Percentiles rank a stretch among this genome's conserved stretches.
Evolutionary conservation across 805 yeast genomes (phyloP).

Genomic region (Cyberlindnera suaveolens): DNA sequence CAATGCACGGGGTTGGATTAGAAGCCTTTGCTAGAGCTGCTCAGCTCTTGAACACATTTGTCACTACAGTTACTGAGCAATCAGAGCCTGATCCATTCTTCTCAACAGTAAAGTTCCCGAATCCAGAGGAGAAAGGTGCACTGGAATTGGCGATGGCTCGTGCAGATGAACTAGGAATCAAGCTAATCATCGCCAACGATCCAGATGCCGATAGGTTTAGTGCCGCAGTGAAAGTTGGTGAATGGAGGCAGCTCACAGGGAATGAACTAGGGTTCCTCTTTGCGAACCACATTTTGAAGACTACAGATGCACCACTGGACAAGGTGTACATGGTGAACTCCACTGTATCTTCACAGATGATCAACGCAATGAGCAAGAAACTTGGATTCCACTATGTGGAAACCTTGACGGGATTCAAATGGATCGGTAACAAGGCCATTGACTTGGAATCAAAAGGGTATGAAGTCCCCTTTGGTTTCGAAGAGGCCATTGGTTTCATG

Average conservation of each 20-base stretch:
- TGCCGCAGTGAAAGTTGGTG: slow-evolving; percentile 52
- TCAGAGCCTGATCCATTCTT: slow-evolving; percentile 76
- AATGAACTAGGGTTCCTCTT: slow-evolving; percentile 86
- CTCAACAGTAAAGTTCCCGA: slow-evolving; percentile 83
- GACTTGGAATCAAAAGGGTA: slow-evolving; percentile 59
- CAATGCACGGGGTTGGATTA: slow-evolving; percentile 93
- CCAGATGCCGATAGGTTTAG: slow-evolving; percentile 97
- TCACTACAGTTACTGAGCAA: slow-evolving; percentile 53
- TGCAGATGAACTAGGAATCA: slow-evolving; percentile 45
- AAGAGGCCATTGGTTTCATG: slow-evolving; percentile 97
- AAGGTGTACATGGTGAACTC: slow-evolving; percentile 66
- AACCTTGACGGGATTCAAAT: slow-evolving; percentile 92
- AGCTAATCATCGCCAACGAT: slow-evolving; percentile 79
- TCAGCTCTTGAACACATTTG: slow-evolving; percentile 23
- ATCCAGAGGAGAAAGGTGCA: slow-evolving; percentile 95
- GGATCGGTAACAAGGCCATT: slow-evolving; percentile 91
- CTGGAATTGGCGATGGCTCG: slow-evolving; percentile 57
- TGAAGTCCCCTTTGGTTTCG: slow-evolving; percentile 82
- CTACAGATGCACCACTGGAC: slow-evolving; percentile 20
- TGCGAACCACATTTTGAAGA: slow-evolving; percentile 51
- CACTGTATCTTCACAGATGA: slow-evolving; percentile 86
- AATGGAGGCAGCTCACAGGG: slow-evolving; percentile 82
- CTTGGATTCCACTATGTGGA: slow-evolving; percentile 64
- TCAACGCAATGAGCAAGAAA: slow-evolving; percentile 57
- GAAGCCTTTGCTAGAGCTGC: slow-evolving; percentile 46